Evolutionary conservation across 768 basidiomycete species (phyloP), one percentile per base, ranked within the genome.

Genomic region (Calocera cornea): DNA sequence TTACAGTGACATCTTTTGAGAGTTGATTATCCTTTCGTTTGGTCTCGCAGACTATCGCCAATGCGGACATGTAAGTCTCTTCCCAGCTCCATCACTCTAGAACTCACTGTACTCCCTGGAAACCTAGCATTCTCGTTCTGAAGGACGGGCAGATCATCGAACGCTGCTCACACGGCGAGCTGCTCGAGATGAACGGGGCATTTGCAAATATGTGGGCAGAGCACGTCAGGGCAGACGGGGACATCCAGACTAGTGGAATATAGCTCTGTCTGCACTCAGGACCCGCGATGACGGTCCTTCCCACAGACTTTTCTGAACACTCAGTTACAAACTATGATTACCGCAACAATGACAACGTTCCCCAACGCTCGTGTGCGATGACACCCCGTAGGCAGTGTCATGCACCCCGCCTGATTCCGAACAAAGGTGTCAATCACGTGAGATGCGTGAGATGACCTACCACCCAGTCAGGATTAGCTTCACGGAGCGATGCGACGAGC

Each of bases 181-280:
- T 97, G 34, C 77, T 94, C 64, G 84, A 85, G 33, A 77, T 78
- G 50, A 83, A 88, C 70, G 90, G 90, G 64, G 73, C 85, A 41
- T 94, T 93, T 72, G 88, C 90, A 16, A 80, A 83, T 0, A 89
- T 95, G 89, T 97, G 94, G 93, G 86, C 89, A 0, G 86, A 91
- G 74, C 90, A 95, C 73, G 80, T 88, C 34, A 84, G 85, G 24
- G 81, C 86, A 2, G 83, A 83, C 31, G 88, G 87, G 65, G 81
- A 83, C 14, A 38, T 14, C 36, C 36, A 38, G 7, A 14, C 36
- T 38, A n/a, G n/a, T n/a, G n/a, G n/a, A n/a, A n/a, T n/a, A n/a
- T n/a, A n/a, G n/a, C n/a, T n/a, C n/a, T n/a, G n/a, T n/a, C n/a
- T n/a, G n/a, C n/a, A n/a, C n/a, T n/a, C n/a, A n/a, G n/a, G n/a